Percentiles rank a stretch among this genome's conserved stretches.
These are phyloP conservation scores for Xylaria cubensis DNA, from an alignment of 495 filamentous ascomycete genomes.

Conservation along the genomic window DNA sequence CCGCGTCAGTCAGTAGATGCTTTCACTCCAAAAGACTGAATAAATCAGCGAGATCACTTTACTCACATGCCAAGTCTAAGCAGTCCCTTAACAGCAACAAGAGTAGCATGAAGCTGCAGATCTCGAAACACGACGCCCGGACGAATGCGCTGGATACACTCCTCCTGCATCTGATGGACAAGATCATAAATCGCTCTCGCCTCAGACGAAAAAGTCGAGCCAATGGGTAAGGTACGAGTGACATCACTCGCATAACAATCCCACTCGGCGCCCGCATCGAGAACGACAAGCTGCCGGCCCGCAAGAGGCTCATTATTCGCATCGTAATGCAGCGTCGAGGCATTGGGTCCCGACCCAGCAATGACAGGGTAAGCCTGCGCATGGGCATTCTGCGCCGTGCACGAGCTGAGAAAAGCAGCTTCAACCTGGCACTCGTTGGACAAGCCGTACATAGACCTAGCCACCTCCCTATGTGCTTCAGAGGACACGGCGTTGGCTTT, in stretches of 20 bases:
- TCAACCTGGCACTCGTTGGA: conserved; percentile 84
- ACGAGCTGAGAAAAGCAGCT: conserved; percentile 73
- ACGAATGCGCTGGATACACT: conserved; percentile 70
- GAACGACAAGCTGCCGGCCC: conserved; percentile 72
- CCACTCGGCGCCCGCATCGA: conserved; percentile 89
- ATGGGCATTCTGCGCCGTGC: conserved; percentile 72
- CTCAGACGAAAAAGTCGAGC: conserved; percentile 68
- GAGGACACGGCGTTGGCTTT: conserved; percentile 79
- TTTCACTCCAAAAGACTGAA: background rate
- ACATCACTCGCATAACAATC: conserved; percentile 89
- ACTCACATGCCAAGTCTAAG: conserved; percentile 67
- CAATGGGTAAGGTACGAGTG: conserved; percentile 84
- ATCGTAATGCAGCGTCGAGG: conserved; percentile 83
- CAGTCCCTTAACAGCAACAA: conserved; percentile 74
- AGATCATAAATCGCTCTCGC: conserved; percentile 72
- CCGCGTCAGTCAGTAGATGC: background rate
- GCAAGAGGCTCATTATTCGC: conserved; percentile 74
- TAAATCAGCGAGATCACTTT: background rate
- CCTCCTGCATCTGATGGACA: conserved; percentile 83
- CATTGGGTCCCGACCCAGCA: conserved; percentile 78
- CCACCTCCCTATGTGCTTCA: conserved; percentile 72
- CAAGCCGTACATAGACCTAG: conserved; percentile 63
- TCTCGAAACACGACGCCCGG: conserved; percentile 71
- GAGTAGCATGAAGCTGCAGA: conserved; percentile 73
- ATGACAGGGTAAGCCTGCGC: conserved; percentile 88